These are phyloP conservation scores for Cercospora zeae-maydis DNA, from an alignment of 2,329 filamentous ascomycete genomes.

Conservation along the genomic window DNA sequence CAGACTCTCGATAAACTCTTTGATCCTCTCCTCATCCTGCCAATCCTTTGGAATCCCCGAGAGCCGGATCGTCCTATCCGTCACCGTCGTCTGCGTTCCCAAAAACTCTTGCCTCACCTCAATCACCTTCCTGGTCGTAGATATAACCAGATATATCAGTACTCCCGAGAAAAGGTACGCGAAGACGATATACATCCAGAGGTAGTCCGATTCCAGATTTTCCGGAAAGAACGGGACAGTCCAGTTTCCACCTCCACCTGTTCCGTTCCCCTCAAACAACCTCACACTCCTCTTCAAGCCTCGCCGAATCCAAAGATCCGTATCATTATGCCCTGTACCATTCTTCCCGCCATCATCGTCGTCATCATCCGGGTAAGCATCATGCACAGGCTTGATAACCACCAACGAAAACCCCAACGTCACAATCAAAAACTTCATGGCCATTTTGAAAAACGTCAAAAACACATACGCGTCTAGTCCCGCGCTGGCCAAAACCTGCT, in stretches of 20 bases:
- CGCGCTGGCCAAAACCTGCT: slow-evolving; percentile 83
- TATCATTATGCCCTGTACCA: slow-evolving; percentile 10
- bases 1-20: slow-evolving; percentile 79
- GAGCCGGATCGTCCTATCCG: slow-evolving; percentile 86
- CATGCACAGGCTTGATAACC: slow-evolving; percentile 83
- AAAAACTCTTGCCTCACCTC: slow-evolving; percentile 84
- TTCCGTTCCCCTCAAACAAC: slow-evolving; percentile 11
- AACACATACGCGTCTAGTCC: slow-evolving; percentile 96
- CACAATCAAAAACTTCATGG: slow-evolving; percentile 73
- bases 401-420: slow-evolving; percentile 77
- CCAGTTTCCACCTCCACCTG: slow-evolving; percentile 6
- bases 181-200: slow-evolving; percentile 94
- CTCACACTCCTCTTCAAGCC: slow-evolving; percentile 18
- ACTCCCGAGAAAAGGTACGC: slow-evolving; percentile 86
- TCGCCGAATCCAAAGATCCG: slow-evolving; percentile 3
- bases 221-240: slow-evolving; percentile 19
- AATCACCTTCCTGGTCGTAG: slow-evolving; percentile 81
- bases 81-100: slow-evolving; percentile 90
- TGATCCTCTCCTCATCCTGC: slow-evolving; percentile 77
- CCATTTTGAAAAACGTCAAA: slow-evolving; percentile 92
- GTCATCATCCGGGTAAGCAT: slow-evolving; percentile 54
- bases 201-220: slow-evolving; percentile 53
- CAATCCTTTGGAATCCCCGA: slow-evolving; percentile 81
- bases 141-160: slow-evolving; percentile 76
- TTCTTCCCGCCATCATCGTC: slow-evolving; percentile 21